These are phyloP conservation scores for Phalaenopsis aphrodite DNA, from an alignment of 106 monocot species.

Conservation along the genomic window DNA sequence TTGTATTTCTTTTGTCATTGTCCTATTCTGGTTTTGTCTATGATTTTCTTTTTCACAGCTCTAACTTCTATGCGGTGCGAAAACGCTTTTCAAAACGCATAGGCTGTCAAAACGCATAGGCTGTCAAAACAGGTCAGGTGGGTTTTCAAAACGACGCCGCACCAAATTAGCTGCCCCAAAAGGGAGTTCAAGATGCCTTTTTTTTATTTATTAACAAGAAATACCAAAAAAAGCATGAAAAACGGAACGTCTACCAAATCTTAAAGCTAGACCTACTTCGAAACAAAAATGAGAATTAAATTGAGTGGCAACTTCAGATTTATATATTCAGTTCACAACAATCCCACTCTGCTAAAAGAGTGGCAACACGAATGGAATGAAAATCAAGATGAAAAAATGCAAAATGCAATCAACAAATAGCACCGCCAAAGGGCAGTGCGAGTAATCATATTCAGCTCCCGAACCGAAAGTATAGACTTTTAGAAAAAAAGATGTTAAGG, in stretches of 20 bases:
- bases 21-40: no score
- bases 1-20: no score
- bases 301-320: not conserved
- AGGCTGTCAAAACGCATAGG: no score
- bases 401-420: not conserved
- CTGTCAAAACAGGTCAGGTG: no score
- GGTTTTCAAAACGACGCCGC: no score
- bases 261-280: not conserved
- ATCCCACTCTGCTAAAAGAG: not conserved
- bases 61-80: no score
- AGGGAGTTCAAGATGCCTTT: no score
- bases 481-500: not conserved
- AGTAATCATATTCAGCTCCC: not conserved
- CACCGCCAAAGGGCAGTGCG: not conserved
- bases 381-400: not conserved
- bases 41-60: no score
- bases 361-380: not conserved
- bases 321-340: not conserved
- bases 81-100: no score
- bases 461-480: not conserved
- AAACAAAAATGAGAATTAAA: not conserved
- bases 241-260: not conserved
- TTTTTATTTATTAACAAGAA: not conserved
- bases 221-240: not conserved
- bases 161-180: no score